Base-by-base conservation (phyloP, 306 rosid species). In the Quercus cerris region DNA sequence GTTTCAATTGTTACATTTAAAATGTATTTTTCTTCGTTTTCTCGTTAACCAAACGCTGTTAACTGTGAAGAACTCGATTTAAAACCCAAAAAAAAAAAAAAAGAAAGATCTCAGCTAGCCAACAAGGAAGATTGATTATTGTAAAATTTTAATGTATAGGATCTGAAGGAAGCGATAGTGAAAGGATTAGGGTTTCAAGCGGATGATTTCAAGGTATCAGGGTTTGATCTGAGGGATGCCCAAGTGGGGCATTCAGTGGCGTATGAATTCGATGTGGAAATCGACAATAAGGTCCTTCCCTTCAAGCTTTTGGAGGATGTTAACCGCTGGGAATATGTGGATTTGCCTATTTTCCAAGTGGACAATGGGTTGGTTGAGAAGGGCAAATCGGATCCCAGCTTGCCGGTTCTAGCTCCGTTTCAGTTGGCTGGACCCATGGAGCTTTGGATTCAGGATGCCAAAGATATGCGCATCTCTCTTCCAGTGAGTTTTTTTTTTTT, bases 361-460 rank as follows among this genome's bases (percentile, higher is more conserved):
- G 88, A 92, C 27, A 85, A 66, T 18, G 89, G 81, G 15, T 67
- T 91, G 86, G 91, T 89, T 13, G 79, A 67, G 84, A 91, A 81
- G 69, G 79, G 79, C 35, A 78, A 49, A 31, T 35, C 75, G n/a
- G 87, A 44, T 1, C 25, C 67, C 5, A 82, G 73, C 55, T 85
- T 87, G 69, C 97, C 97, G 1, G 92, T 93, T 83, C 84, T 95
- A 87, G 91, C 97, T 63, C 99, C 99, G 17, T 95, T 95, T 79
- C 94, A 90, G 85, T 86, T 95, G n/a, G 98, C 96, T 15, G 97
- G 99, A 46, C 99, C 99, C 6, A 91, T 95, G 96, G 99, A 95
- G 84, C 91, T 95, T 19, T 95, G 99, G 98, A 89, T 95, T 76
- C 95, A 93, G 79, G 99, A 95, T 27, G 99, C 94, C 71, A 80